A percentile compares a stretch with the other conserved stretches of the same genome.
Conservation (phyloP, 148 eudicot genomes). For the Nepenthes gracilis region DNA sequence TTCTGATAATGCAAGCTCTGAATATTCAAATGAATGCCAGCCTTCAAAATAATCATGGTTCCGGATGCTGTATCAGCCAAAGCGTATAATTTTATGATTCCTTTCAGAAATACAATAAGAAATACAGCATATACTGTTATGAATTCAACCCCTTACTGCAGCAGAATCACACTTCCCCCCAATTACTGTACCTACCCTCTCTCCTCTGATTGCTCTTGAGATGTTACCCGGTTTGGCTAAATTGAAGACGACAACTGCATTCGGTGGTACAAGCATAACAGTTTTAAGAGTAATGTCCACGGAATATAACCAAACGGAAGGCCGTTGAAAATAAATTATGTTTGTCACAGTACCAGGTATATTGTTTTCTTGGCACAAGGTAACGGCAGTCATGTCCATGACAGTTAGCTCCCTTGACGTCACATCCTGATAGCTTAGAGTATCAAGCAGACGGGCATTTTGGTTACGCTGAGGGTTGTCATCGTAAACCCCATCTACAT, state of each 20-base stretch:
- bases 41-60: too few species aligned
- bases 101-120: too few species aligned
- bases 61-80: too few species aligned
- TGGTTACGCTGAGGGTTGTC: slow-evolving; percentile 73
- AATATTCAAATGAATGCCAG: too few species aligned
- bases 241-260: slow-evolving; percentile 86
- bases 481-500: slow-evolving; percentile 90
- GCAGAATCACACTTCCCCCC: slow-evolving; percentile 41
- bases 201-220: slow-evolving; percentile 80
- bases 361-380: slow-evolving; percentile 94
- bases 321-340: not conserved
- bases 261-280: not conserved
- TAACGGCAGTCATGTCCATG: slow-evolving; percentile 97
- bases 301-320: not conserved
- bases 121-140: not conserved
- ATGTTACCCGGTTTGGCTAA: slow-evolving; percentile 76
- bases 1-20: too few species aligned
- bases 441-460: slow-evolving; percentile 69
- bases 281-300: not conserved
- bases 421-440: slow-evolving; percentile 84
- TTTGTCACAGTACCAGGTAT: slow-evolving; percentile 58
- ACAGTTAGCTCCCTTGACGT: slow-evolving; percentile 77
- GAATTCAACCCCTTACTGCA: slow-evolving; percentile 20
- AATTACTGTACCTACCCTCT: slow-evolving; percentile 85
- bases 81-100: too few species aligned